A percentile compares a stretch with the other conserved stretches of the same genome.
These are phyloP conservation scores for Ustilago shanxiensis DNA, from an alignment of 1,284 basidiomycete species.

Conservation along the genomic window DNA sequence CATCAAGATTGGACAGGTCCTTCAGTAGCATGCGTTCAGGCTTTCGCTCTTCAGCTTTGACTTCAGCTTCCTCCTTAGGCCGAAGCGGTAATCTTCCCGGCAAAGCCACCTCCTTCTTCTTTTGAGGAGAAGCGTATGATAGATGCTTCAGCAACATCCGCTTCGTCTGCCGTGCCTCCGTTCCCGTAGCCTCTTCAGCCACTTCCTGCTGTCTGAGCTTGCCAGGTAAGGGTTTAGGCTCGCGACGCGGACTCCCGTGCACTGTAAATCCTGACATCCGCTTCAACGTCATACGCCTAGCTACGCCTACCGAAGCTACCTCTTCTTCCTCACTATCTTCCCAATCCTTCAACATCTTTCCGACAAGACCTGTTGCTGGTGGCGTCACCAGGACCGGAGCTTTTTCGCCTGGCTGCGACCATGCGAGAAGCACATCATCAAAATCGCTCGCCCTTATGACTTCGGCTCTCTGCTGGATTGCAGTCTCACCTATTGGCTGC, in stretches of 20 bases:
- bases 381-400: neutral
- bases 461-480: neutral
- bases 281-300: slow-evolving; percentile 24
- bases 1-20: neutral
- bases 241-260: slow-evolving; percentile 3
- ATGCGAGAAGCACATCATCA: slow-evolving; percentile 1
- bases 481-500: neutral
- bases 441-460: neutral
- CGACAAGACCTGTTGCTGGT: neutral
- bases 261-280: slow-evolving; percentile 26
- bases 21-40: neutral
- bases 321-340: slow-evolving; percentile 30
- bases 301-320: slow-evolving; percentile 20
- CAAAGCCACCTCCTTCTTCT: neutral
- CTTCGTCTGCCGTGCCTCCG: neutral
- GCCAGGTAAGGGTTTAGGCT: slow-evolving; percentile 4
- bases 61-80: neutral
- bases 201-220: slow-evolving; percentile 1
- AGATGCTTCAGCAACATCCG: neutral
- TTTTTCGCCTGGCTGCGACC: neutral
- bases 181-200: neutral
- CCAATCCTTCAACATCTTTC: slow-evolving; percentile 16
- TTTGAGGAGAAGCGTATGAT: neutral
- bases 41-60: neutral
- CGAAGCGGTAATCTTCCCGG: slow-evolving; percentile 8